Conservation (phyloP, 164 flowering plant species). For the Magnolia changhungtana region DNA sequence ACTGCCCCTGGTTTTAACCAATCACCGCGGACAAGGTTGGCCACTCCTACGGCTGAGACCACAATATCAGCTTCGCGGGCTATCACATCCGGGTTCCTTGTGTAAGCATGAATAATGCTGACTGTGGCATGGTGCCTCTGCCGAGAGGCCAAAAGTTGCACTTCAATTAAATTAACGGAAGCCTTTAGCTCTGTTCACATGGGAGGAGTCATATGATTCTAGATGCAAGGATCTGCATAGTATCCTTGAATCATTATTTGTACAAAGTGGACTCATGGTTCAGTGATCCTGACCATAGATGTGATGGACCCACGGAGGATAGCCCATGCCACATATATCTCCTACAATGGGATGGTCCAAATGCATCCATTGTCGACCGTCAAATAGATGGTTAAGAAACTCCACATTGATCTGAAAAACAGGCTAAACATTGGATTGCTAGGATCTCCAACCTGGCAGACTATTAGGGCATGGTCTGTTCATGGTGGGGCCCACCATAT, state of each 20-base stretch:
- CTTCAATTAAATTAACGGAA: conserved; percentile 1
- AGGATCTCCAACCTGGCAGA: neutral
- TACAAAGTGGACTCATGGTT: neutral
- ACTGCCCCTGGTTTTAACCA: conserved; percentile 93
- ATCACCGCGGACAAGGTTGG: conserved; percentile 67
- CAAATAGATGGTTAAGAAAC: neutral
- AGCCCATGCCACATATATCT: neutral
- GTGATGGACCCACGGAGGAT: neutral
- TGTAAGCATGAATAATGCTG: conserved; percentile 55
- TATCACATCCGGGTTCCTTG: conserved; percentile 60
- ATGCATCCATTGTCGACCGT: neutral
- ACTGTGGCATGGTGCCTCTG: conserved; percentile 92
- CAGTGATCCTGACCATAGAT: neutral
- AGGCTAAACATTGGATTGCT: neutral
- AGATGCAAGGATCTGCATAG: neutral
- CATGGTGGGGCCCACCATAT: neutral
- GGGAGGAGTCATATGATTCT: neutral
- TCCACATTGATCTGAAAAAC: neutral
- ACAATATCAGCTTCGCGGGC: conserved; percentile 82
- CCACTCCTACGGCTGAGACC: conserved; percentile 72
- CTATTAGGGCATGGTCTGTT: neutral
- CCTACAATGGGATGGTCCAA: neutral
- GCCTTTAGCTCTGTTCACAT: neutral
- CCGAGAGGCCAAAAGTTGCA: conserved; percentile 17
- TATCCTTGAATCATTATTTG: neutral